Evolutionary conservation across 352 stramenopile species (phyloP), one percentile per base, ranked within the genome.

Genomic region (Phytophthora agathidicida): DNA sequence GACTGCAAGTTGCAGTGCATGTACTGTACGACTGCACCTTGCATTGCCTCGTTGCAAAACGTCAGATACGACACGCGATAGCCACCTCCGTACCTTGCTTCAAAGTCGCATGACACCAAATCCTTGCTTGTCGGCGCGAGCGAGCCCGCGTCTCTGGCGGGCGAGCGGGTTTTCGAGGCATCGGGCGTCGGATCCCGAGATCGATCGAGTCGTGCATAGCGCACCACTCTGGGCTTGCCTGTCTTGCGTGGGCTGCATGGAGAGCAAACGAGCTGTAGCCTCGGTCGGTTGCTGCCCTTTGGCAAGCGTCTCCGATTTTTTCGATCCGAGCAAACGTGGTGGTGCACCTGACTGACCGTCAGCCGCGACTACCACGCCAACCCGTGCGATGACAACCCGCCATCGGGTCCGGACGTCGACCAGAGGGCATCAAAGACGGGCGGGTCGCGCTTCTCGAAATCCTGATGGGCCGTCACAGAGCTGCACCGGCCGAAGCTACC

Each of bases 391-490:
- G 58, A 60, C 52, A 69, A 42, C 46, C 46, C 52, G 45, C 52
- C 47, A 71, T 68, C 54, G 44, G n/a, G 41, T 61, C 60, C 28
- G 60, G 51, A 53, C 32, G 45, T 63, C 60, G 44, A 56, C 31
- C 19, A 56, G 37, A 33, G 45, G 22, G 30, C 52, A 26, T 19
- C 39, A 69, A 64, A 65, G 27, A 66, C 24, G 47, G 44, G 44
- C 19, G 32, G 26, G 32, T 22, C 31, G 43, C 41, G 32, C 22
- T 62, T 50, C 61, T 17, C 2, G 28, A 57, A 59, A 60, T 51
- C 19, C 41, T 33, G 49, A n/a, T 48, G 27, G 43, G 46, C 23
- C 17, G 47, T 59, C 56, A 58, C 46, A 50, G 37, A 55, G 55
- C 46, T 45, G 47, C 35, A 33, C 13, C 13, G 33, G 8, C 37